A percentile compares a stretch with the other conserved stretches of the same genome.
phyloP scores from a whole-genome alignment of 139 green algal genomes.

The Pseudopediastrum boryanum region DNA sequence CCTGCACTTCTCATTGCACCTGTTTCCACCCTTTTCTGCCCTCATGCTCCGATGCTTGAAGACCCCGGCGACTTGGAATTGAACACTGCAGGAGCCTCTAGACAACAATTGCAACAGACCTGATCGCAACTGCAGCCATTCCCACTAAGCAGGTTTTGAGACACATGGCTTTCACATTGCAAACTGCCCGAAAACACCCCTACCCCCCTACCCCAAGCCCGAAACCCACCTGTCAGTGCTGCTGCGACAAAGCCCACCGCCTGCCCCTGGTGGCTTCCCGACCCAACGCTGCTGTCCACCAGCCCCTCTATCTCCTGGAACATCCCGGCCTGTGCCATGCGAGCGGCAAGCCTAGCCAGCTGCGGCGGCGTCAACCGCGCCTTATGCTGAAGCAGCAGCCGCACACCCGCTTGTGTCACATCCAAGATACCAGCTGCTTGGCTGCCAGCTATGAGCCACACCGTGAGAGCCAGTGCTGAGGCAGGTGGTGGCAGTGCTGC shows the following conservation, averaged over 20 bases:
- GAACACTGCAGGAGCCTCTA: too few relatives aligned
- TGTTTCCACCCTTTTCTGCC: too few relatives aligned
- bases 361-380: constrained; percentile 17
- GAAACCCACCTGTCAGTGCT: constrained; percentile 27
- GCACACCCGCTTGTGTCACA: constrained; percentile 10
- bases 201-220: too few relatives aligned
- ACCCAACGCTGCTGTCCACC: constrained; percentile 15
- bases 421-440: constrained; percentile 1
- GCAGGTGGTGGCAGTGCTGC: constrained; percentile 25
- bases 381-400: constrained; percentile 37
- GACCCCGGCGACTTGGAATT: too few relatives aligned
- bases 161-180: too few relatives aligned
- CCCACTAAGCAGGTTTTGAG: too few relatives aligned
- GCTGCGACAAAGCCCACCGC: constrained; percentile 33
- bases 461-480: constrained; percentile 15
- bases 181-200: too few relatives aligned
- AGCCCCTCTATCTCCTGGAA: constrained; percentile 11
- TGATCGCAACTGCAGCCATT: too few relatives aligned
- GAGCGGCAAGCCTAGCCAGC: constrained; percentile 35
- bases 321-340: constrained; percentile 36
- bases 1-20: too few relatives aligned
- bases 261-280: constrained; percentile 26
- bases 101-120: neutral
- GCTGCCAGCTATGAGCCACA: constrained; percentile 13
- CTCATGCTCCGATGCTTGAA: too few relatives aligned